Evolutionary conservation across 257 asterid species (phyloP).

Genomic region (Thymus quinquecostatus): DNA sequence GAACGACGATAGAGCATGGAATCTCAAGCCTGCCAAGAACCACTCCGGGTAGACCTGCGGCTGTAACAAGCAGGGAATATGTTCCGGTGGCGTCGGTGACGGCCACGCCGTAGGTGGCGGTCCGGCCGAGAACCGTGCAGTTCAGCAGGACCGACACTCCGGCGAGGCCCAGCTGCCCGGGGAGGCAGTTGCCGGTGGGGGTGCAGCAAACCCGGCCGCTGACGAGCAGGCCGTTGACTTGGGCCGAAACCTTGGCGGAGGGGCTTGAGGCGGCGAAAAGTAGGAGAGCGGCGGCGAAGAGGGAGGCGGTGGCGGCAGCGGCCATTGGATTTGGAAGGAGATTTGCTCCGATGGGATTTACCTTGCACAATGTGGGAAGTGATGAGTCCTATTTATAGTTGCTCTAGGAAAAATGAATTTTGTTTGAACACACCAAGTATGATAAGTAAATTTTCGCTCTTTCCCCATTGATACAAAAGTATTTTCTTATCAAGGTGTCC

Average conservation of each 20-base stretch:
- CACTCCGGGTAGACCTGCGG: not conserved
- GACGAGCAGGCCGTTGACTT: not conserved
- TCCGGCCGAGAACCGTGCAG: constrained; percentile 7
- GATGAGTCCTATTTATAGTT: constrained; percentile 2
- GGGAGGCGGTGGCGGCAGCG: not conserved
- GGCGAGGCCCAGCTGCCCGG: not conserved
- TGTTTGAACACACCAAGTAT: no score
- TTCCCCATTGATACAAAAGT: no score
- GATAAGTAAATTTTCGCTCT: no score
- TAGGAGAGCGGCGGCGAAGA: constrained; percentile 5
- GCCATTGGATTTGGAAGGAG: constrained; percentile 23
- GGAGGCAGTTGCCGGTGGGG: constrained; percentile 7
- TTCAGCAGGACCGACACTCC: constrained; percentile 8
- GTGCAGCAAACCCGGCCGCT: constrained; percentile 9
- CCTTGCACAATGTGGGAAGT: not conserved
- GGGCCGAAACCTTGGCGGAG: not conserved
- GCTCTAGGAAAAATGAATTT: not conserved
- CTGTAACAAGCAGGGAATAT: constrained; percentile 1
- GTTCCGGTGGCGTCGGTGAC: constrained; percentile 25
- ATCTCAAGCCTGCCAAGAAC: not conserved
- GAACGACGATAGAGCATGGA: not conserved
- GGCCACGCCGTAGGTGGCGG: constrained; percentile 16
- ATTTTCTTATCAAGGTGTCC: no score
- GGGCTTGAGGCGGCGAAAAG: constrained; percentile 15
- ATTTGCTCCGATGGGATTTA: not conserved